A percentile compares a stretch with the other conserved stretches of the same genome.
These are phyloP conservation scores for Chaetomium globosum DNA, from an alignment of 2,329 filamentous ascomycete species.

Conservation along the genomic window DNA sequence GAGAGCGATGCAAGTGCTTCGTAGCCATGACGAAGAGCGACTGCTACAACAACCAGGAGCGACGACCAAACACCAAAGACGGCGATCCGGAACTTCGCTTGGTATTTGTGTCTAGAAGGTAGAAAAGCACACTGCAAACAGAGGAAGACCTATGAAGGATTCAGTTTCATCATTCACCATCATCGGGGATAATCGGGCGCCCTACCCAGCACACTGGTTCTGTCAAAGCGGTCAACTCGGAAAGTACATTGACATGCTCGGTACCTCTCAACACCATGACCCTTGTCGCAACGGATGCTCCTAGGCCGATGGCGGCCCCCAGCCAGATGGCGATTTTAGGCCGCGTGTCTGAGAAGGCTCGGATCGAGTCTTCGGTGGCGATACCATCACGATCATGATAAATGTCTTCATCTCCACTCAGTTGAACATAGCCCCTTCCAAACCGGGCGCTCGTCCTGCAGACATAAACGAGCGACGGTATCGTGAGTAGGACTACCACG, in stretches of 20 bases:
- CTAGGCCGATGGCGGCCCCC: constrained; percentile 37
- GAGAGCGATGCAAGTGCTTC: constrained; percentile 33
- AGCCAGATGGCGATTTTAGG: constrained; percentile 38
- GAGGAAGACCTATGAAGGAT: constrained; percentile 33
- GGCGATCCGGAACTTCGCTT: constrained; percentile 37
- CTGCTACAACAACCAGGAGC: constrained; percentile 32
- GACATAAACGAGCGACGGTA: constrained; percentile 23
- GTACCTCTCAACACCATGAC: constrained; percentile 27
- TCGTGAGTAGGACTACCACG: constrained; percentile 27
- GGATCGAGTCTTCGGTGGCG: constrained; percentile 42
- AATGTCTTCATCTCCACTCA: constrained; percentile 25
- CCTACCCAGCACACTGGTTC: constrained; percentile 33
- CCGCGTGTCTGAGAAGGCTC: constrained; percentile 39
- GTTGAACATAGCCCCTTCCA: constrained; percentile 30
- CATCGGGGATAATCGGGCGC: not conserved
- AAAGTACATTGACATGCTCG: constrained; percentile 2
- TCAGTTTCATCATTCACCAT: not conserved
- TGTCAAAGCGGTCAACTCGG: constrained; percentile 22
- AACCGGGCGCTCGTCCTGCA: constrained; percentile 1
- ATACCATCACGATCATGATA: constrained; percentile 42
- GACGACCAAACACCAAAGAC: constrained; percentile 38
- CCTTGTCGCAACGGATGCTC: constrained; percentile 35
- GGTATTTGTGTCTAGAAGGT: constrained; percentile 38
- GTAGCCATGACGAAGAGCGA: constrained; percentile 39
- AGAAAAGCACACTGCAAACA: constrained; percentile 40